These are phyloP conservation scores for Elymus sibiricus DNA, from an alignment of 176 grass and related monocot genomes.

Conservation along the genomic window DNA sequence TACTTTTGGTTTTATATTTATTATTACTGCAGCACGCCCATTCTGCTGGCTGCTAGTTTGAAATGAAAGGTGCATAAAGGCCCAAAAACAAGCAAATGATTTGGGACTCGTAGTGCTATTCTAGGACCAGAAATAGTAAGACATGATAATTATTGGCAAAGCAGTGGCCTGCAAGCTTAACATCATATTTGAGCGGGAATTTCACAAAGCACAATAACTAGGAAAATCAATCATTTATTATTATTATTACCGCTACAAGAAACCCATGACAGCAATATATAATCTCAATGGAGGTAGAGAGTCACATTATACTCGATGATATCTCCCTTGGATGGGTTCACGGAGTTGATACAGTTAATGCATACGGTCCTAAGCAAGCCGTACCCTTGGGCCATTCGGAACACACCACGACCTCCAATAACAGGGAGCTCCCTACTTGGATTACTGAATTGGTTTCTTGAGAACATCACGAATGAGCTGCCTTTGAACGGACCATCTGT, in stretches of 20 bases:
- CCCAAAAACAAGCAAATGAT: not conserved
- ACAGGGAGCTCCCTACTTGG: constrained; percentile 40
- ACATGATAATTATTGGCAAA: not conserved
- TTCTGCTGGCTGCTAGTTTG: not conserved
- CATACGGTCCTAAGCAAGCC: constrained; percentile 27
- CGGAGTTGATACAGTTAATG: not conserved
- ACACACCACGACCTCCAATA: constrained; percentile 52
- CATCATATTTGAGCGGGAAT: not conserved
- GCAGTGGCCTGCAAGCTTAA: not conserved
- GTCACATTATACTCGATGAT: constrained; percentile 19
- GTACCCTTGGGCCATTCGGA: constrained; percentile 43
- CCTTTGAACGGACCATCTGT: constrained; percentile 29
- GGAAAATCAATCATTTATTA: not conserved
- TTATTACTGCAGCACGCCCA: no score
- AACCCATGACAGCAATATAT: not conserved
- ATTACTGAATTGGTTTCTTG: constrained; percentile 6
- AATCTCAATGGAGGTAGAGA: not conserved
- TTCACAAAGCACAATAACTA: not conserved
- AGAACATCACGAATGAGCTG: not conserved
- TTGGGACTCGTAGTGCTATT: not conserved
- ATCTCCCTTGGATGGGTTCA: constrained; percentile 8
- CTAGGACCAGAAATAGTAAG: not conserved
- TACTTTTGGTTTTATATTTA: no score
- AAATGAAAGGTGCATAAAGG: not conserved
- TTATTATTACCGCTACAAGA: not conserved